A percentile compares a stretch with the other conserved stretches of the same genome.
phyloP scores from a whole-genome alignment of 441 rosid species.

The Adansonia madagascariensis region DNA sequence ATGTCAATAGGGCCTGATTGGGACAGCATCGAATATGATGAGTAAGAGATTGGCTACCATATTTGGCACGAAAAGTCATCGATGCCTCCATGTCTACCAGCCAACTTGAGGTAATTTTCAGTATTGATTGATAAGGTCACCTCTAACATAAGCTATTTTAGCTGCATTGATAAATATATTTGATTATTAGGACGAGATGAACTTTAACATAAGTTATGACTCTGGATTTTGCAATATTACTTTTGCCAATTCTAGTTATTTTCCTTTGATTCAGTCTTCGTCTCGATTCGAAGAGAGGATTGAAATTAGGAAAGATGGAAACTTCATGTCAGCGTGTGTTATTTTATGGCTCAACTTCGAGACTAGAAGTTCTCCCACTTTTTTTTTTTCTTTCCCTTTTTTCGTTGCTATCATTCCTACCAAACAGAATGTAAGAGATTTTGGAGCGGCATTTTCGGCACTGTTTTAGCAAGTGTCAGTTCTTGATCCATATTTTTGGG shows the following conservation, averaged over 20 bases:
- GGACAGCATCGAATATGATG: conserved; percentile 39
- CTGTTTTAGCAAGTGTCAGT: too few relatives aligned
- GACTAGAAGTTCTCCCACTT: too few relatives aligned
- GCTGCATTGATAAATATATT: conserved; percentile 12
- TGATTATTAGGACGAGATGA: conserved; percentile 4
- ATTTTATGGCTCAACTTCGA: too few relatives aligned
- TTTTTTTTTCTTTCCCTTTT: too few relatives aligned
- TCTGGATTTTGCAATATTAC: background rate
- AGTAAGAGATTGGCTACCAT: conserved; percentile 4
- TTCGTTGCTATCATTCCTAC: too few relatives aligned
- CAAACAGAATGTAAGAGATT: too few relatives aligned
- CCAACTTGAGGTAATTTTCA: background rate
- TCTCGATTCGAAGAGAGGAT: too few relatives aligned
- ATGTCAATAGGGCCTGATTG: conserved; percentile 61
- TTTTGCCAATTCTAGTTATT: background rate
- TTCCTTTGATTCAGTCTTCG: background rate
- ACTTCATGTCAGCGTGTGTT: too few relatives aligned
- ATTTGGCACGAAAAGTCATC: background rate
- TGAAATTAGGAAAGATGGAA: too few relatives aligned
- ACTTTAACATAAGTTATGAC: too few relatives aligned
- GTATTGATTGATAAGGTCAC: background rate
- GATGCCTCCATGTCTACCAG: background rate
- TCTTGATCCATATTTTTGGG: background rate
- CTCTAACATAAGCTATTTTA: background rate
- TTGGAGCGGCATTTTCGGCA: too few relatives aligned